Conservation (phyloP, 2,329 filamentous ascomycete species). For the Diplodia scrobiculata region DNA sequence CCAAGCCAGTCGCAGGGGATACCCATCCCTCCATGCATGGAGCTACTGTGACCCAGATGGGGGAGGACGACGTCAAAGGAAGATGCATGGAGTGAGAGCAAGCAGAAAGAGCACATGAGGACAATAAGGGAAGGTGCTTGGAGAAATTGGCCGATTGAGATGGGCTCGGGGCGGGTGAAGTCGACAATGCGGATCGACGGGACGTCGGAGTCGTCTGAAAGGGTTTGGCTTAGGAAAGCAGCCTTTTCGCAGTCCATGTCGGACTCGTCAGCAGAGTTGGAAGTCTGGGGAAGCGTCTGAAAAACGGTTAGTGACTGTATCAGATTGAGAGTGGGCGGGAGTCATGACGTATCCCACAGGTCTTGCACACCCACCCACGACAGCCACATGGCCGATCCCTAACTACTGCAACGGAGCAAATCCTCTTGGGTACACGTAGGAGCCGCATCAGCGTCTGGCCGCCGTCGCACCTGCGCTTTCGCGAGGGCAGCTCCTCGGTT, state of each 20-base stretch:
- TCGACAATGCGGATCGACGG: slow-evolving; percentile 43
- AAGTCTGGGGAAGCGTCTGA: slow-evolving; percentile 12
- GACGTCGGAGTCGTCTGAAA: slow-evolving; percentile 42
- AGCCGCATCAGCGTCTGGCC: not conserved
- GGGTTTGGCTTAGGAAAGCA: slow-evolving; percentile 48
- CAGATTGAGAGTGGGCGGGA: not conserved
- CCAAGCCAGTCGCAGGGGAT: slow-evolving; percentile 51
- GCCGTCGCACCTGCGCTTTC: not conserved
- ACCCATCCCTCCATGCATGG: slow-evolving; percentile 50
- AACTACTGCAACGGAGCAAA: not conserved
- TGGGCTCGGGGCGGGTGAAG: slow-evolving; percentile 44
- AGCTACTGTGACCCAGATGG: slow-evolving; percentile 51
- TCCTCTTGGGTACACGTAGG: not conserved
- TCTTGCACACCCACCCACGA: not conserved
- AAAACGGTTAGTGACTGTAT: slow-evolving; percentile 29
- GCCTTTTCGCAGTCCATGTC: slow-evolving; percentile 51
- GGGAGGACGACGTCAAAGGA: slow-evolving; percentile 56
- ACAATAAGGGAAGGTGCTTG: slow-evolving; percentile 51
- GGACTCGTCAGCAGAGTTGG: slow-evolving; percentile 10
- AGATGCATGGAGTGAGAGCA: slow-evolving; percentile 59
- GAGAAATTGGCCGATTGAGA: slow-evolving; percentile 51
- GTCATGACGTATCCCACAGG: slow-evolving; percentile 11
- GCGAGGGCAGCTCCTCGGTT: not conserved
- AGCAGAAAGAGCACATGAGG: slow-evolving; percentile 54
- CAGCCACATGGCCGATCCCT: not conserved